phyloP scores from a whole-genome alignment of 495 filamentous ascomycete genomes.

The Penicillium silybi region DNA sequence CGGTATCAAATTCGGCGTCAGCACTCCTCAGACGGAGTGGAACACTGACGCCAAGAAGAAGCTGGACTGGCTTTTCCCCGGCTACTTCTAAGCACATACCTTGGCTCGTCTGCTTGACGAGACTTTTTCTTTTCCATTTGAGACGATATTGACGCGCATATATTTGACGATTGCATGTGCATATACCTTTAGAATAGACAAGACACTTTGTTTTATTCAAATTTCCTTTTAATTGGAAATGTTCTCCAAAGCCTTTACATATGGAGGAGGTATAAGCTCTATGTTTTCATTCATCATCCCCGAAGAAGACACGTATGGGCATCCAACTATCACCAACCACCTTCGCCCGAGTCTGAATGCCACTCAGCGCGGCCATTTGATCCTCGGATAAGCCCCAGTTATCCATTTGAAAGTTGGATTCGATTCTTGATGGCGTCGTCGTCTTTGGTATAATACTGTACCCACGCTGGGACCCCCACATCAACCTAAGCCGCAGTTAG shows the following conservation, averaged over 20 bases:
- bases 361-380: neutral
- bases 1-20: conserved; percentile 59
- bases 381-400: neutral
- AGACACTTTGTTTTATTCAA: neutral
- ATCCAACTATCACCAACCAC: conserved; percentile 65
- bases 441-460: conserved; percentile 49
- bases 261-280: too few species aligned
- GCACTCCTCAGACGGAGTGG: conserved; percentile 62
- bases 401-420: conserved; percentile 30
- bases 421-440: conserved; percentile 43
- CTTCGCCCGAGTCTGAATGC: conserved; percentile 63
- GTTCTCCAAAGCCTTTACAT: too few species aligned
- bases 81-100: conserved; percentile 29
- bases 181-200: neutral
- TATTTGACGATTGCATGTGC: neutral
- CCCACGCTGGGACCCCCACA: conserved; percentile 49
- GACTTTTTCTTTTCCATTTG: neutral
- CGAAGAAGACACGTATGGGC: conserved; percentile 76
- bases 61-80: conserved; percentile 74
- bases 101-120: neutral
- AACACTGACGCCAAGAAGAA: conserved; percentile 61
- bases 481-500: conserved; percentile 31
- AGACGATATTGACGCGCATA: neutral
- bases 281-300: conserved; percentile 49
- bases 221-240: neutral